Evolutionary conservation across 2,329 filamentous ascomycete genomes (phyloP).

Genomic region (Cercospora sp.): DNA sequence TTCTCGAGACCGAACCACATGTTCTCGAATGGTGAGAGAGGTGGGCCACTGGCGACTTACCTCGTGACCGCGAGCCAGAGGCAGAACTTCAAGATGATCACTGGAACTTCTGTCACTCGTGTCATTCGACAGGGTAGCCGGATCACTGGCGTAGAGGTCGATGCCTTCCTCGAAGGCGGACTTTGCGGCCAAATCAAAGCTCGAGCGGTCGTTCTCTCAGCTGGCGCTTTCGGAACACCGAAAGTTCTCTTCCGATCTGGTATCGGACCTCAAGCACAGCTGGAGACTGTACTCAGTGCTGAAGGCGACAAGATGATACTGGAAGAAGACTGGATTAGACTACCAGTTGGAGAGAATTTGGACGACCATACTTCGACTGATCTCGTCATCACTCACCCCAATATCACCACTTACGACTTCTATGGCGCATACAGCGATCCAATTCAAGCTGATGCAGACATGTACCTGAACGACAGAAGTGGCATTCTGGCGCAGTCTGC

Average conservation of each 20-base stretch:
- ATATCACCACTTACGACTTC: constrained; percentile 64
- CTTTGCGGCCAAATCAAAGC: constrained; percentile 62
- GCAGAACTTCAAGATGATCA: constrained; percentile 66
- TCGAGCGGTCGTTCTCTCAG: constrained; percentile 57
- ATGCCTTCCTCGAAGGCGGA: constrained; percentile 55
- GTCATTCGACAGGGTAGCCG: constrained; percentile 63
- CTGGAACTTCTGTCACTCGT: constrained; percentile 65
- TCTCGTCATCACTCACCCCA: constrained; percentile 53
- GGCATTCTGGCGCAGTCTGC: constrained; percentile 65
- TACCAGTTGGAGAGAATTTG: constrained; percentile 54
- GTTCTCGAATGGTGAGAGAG: constrained; percentile 65
- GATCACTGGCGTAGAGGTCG: constrained; percentile 68
- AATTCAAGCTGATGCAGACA: constrained; percentile 42
- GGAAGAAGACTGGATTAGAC: constrained; percentile 51
- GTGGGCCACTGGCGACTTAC: constrained; percentile 71
- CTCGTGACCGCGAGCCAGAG: constrained; percentile 61
- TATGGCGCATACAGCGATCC: constrained; percentile 58
- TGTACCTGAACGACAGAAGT: constrained; percentile 50
- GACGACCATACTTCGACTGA: constrained; percentile 60
- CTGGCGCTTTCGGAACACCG: constrained; percentile 62
- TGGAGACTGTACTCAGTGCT: constrained; percentile 51
- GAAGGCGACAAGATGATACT: constrained; percentile 48
- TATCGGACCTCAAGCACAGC: constrained; percentile 58
- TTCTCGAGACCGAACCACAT: constrained; percentile 67
- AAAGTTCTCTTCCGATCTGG: constrained; percentile 66